Base-by-base conservation (phyloP, 257 asterid genomes). In the Misopates orontium region DNA sequence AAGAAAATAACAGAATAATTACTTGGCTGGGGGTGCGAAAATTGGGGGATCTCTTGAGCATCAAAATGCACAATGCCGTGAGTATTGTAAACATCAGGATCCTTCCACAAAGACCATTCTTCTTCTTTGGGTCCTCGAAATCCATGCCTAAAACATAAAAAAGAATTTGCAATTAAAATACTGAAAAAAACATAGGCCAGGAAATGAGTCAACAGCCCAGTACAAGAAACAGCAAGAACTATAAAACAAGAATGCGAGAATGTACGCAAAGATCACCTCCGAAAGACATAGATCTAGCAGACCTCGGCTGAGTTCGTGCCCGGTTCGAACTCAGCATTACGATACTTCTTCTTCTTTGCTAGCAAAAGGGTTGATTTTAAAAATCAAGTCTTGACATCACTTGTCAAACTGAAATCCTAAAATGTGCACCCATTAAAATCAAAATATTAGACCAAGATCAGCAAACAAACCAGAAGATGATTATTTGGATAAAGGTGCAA, bases 121-220 rank as follows among this genome's bases (percentile, higher is more conserved):
- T 83, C 84, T 83, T 80, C 80, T 87, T 93, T 6, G 98, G 96
- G 75, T 90, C 98, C 10, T 78, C 82, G 53, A 78, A 90, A 56
- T 92, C 98, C 91, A 85, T 78, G 84, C 96, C 97, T 93, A 60
- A 75, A 55, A 54, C 20, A n/a, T 52, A 56, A 51, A 28, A 36
- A 66, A 17, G 16, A 32, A 20, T 11, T 28, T 40, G 36, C 22
- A 45, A 75, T 25, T 21, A 73, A 11, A 71, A 3, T 36, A 40
- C 47, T 44, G 19, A 8, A 66, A 62, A 50, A 24, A 63, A 52
- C 18, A 14, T 19, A 50, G 20, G 6, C 39, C 45, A 18, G 31
- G 42, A 4, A 8, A 36, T 3, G 42, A 36, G 42, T 36, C 1
- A 36, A 36, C 42, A 36, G 42, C 42, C 42, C 42, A 36, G 8